phyloP scores from a whole-genome alignment of 768 basidiomycete species.

The Favolaschia claudopus region DNA sequence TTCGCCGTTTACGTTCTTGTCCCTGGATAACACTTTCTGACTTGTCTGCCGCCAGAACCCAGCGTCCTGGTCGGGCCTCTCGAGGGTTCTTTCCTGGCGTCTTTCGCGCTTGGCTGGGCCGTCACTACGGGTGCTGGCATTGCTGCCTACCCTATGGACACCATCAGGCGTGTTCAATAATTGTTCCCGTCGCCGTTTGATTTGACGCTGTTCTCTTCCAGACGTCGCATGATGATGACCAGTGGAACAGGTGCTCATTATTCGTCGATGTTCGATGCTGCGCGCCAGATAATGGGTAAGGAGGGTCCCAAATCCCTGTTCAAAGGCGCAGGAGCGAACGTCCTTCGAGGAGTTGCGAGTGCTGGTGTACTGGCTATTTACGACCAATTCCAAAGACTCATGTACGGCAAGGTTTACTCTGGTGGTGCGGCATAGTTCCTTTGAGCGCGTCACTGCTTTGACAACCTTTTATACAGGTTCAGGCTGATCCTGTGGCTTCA shows the following conservation, averaged over 20 bases:
- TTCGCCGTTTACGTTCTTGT: slow-evolving; percentile 42
- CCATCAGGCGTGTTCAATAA: slow-evolving; percentile 56
- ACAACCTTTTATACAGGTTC: background rate
- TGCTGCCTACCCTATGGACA: slow-evolving; percentile 75
- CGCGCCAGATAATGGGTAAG: slow-evolving; percentile 71
- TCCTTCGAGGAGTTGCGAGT: slow-evolving; percentile 87
- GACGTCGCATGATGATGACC: slow-evolving; percentile 96
- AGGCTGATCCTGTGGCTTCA: background rate
- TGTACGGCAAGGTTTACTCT: slow-evolving; percentile 85
- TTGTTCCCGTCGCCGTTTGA: slow-evolving; percentile 15
- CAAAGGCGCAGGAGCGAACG: slow-evolving; percentile 84
- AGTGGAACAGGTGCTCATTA: slow-evolving; percentile 79
- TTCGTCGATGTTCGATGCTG: slow-evolving; percentile 86
- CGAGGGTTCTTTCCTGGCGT: slow-evolving; percentile 82
- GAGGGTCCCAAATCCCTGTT: slow-evolving; percentile 83
- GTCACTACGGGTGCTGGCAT: slow-evolving; percentile 88
- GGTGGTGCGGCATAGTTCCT: slow-evolving; percentile 41
- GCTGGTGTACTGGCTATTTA: slow-evolving; percentile 87
- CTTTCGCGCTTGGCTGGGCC: slow-evolving; percentile 85
- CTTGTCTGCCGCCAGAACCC: slow-evolving; percentile 57
- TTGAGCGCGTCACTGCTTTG: no score
- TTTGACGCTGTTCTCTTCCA: slow-evolving; percentile 35
- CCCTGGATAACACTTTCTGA: slow-evolving; percentile 32
- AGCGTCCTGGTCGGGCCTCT: slow-evolving; percentile 83
- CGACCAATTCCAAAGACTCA: slow-evolving; percentile 81